These are phyloP conservation scores for Cercospora nicotianae DNA, from an alignment of 2,329 filamentous ascomycete species.

Conservation along the genomic window DNA sequence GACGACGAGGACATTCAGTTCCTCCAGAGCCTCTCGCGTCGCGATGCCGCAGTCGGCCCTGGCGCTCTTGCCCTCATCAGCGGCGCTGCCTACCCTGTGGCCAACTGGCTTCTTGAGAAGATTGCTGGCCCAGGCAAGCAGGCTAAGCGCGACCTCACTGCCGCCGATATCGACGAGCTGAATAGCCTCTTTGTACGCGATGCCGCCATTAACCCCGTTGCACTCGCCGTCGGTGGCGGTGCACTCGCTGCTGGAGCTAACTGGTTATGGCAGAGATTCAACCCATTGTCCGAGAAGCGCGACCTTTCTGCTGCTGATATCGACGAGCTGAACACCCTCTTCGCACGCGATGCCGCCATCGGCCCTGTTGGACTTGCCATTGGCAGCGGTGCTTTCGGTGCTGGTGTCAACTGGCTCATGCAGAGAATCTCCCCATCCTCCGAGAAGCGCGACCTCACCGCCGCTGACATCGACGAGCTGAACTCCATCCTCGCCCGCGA, in stretches of 20 bases:
- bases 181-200: neutral
- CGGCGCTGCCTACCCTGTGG: neutral
- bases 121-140: neutral
- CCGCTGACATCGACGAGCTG: neutral
- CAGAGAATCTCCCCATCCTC: neutral
- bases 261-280: no score
- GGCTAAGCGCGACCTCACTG: neutral
- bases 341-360: neutral
- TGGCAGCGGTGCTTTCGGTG: neutral
- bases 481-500: neutral
- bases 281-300: neutral
- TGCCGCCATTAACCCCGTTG: neutral
- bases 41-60: neutral
- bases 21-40: neutral
- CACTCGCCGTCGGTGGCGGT: no score
- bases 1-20: neutral
- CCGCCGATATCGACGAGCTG: neutral
- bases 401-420: neutral
- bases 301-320: neutral
- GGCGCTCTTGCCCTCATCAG: neutral
- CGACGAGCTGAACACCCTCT: neutral
- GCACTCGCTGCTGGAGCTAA: no score
- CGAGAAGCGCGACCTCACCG: neutral
- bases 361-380: neutral
- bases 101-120: neutral